Evolutionary conservation across 805 yeast genomes (phyloP).

Genomic region (Nematodospora valgi): DNA sequence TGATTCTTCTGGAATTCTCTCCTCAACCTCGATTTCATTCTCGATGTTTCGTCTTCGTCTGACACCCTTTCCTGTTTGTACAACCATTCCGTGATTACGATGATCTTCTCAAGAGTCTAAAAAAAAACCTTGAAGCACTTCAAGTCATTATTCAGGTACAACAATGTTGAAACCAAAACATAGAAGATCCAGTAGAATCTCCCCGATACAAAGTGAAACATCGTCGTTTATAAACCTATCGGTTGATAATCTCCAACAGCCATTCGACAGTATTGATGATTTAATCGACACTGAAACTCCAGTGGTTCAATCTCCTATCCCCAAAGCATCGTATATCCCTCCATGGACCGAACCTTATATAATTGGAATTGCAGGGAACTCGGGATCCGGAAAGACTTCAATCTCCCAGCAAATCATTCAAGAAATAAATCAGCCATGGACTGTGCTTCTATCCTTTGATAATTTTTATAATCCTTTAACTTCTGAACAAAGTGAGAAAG

Average conservation of each 20-base stretch:
- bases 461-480: slow-evolving; percentile 82
- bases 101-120: slow-evolving; percentile 4
- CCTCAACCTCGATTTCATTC: slow-evolving; percentile 6
- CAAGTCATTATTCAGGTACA: neutral
- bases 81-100: neutral
- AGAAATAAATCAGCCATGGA: slow-evolving; percentile 86
- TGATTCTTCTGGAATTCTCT: neutral
- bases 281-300: neutral
- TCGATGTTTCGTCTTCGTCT: slow-evolving; percentile 10
- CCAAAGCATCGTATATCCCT: slow-evolving; percentile 27
- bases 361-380: slow-evolving; percentile 48
- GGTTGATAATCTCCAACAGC: slow-evolving; percentile 2
- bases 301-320: neutral
- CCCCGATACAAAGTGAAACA: slow-evolving; percentile 20
- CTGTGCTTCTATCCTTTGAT: slow-evolving; percentile 83
- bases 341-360: slow-evolving; percentile 44
- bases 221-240: slow-evolving; percentile 23
- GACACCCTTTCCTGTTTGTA: slow-evolving; percentile 14
- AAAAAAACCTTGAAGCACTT: neutral
- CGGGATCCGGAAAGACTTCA: slow-evolving; percentile 89
- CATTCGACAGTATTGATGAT: neutral
- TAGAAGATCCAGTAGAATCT: slow-evolving; percentile 20
- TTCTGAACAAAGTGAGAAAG: slow-evolving; percentile 55
- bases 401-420: slow-evolving; percentile 81
- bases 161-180: slow-evolving; percentile 8